phyloP scores from a whole-genome alignment of 2,329 filamentous ascomycete species.

The Rhynchosporium graminicola region DNA sequence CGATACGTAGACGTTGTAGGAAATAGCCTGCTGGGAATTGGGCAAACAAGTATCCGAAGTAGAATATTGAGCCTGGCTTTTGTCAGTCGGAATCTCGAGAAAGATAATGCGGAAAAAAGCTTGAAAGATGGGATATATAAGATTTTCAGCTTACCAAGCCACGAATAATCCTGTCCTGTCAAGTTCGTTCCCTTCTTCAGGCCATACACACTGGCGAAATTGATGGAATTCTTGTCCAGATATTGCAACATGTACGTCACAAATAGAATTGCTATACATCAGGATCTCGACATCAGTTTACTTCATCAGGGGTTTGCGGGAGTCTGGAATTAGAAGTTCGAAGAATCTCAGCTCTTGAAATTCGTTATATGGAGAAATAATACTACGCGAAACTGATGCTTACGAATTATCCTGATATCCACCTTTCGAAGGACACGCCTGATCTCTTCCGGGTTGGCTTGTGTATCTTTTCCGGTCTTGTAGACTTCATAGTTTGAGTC shows the following conservation, averaged over 20 bases:
- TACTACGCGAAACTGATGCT: too few species aligned
- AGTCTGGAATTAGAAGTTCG: too few species aligned
- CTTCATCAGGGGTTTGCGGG: too few species aligned
- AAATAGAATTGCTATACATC: slow-evolving; percentile 44
- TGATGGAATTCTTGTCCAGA: slow-evolving; percentile 42
- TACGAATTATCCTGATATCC: slow-evolving; percentile 46
- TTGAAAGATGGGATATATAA: not conserved
- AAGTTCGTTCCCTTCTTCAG: slow-evolving; percentile 50
- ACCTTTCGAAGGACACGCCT: slow-evolving; percentile 42
- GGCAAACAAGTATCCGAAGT: slow-evolving; percentile 51
- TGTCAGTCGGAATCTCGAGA: not conserved
- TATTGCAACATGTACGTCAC: slow-evolving; percentile 61
- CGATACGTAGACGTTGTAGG: slow-evolving; percentile 50
- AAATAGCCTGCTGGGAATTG: slow-evolving; percentile 49
- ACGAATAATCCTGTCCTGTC: slow-evolving; percentile 53
- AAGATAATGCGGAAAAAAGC: too few species aligned
- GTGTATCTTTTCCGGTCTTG: slow-evolving; percentile 36
- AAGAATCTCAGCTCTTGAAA: too few species aligned
- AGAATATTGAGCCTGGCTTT: slow-evolving; percentile 49
- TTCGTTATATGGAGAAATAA: too few species aligned
- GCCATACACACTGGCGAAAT: slow-evolving; percentile 52
- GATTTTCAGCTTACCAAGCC: slow-evolving; percentile 46
- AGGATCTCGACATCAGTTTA: slow-evolving; percentile 39
- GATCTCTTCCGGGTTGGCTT: slow-evolving; percentile 32
- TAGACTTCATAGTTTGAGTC: slow-evolving; percentile 45